These are phyloP conservation scores for Xylaria acuta DNA, from an alignment of 495 filamentous ascomycete species.

Conservation along the genomic window DNA sequence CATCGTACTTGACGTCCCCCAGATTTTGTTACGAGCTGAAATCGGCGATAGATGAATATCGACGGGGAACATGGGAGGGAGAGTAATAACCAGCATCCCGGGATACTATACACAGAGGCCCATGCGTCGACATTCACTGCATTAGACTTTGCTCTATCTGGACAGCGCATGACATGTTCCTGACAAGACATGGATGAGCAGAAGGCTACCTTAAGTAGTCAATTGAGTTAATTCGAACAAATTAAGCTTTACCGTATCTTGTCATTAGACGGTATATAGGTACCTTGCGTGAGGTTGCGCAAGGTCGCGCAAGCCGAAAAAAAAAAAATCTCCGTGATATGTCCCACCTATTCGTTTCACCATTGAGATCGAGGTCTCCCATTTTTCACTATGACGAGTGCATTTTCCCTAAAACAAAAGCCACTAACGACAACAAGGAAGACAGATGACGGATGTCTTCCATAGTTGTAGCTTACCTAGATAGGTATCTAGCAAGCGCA, in stretches of 20 bases:
- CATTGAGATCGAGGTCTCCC: too few species aligned
- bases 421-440: background rate
- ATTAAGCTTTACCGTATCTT: background rate
- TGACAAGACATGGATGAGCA: conserved; percentile 1
- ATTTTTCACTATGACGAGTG: background rate
- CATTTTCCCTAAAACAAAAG: background rate
- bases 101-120: background rate
- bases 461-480: background rate
- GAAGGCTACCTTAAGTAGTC: background rate
- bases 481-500: background rate
- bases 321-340: too few species aligned
- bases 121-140: background rate
- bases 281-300: conserved; percentile 8
- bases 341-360: conserved; percentile 5
- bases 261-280: background rate
- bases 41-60: background rate
- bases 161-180: conserved; percentile 2
- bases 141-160: background rate
- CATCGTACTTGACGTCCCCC: background rate
- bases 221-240: background rate
- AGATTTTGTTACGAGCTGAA: background rate
- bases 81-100: conserved; percentile 5
- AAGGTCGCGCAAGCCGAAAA: too few species aligned
- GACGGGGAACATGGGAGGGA: background rate
- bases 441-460: background rate